Percentiles rank a stretch among this genome's conserved stretches.
Evolutionary conservation across 176 grass and related monocot species (phyloP).

Genomic region (Oryza officinalis): DNA sequence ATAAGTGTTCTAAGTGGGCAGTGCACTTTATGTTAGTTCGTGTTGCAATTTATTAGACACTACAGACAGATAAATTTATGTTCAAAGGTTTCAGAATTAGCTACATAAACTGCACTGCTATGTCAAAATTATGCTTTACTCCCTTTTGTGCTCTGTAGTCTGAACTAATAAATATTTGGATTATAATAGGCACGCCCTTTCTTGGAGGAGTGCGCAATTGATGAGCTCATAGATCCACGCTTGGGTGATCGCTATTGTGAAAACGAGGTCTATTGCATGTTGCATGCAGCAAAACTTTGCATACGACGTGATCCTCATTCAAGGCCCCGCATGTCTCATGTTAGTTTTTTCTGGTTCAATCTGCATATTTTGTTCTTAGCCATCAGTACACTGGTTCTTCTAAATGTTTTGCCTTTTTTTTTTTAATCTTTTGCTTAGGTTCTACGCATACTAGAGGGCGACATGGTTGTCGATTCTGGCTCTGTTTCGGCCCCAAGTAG

Average conservation of each 20-base stretch:
- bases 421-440: slow-evolving; percentile 55
- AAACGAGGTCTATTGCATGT: slow-evolving; percentile 83
- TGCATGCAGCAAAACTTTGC: slow-evolving; percentile 87
- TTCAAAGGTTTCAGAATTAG: background rate
- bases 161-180: slow-evolving; percentile 25
- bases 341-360: slow-evolving; percentile 33
- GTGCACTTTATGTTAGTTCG: background rate
- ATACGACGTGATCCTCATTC: slow-evolving; percentile 83
- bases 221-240: slow-evolving; percentile 80
- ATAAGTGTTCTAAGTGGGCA: background rate
- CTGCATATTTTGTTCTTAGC: background rate
- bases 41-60: background rate
- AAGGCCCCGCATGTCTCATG: slow-evolving; percentile 96
- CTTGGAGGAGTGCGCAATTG: slow-evolving; percentile 56
- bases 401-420: background rate
- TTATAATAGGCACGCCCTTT: slow-evolving; percentile 73
- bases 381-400: background rate
- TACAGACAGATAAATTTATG: background rate
- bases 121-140: slow-evolving; percentile 6
- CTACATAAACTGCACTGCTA: background rate
- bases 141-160: background rate
- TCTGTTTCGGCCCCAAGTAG: slow-evolving; percentile 62
- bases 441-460: slow-evolving; percentile 88
- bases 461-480: slow-evolving; percentile 69
- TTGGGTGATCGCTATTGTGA: slow-evolving; percentile 60